These are phyloP conservation scores for Calonectria ilicicola DNA, from an alignment of 2,329 filamentous ascomycete species.

Conservation along the genomic window DNA sequence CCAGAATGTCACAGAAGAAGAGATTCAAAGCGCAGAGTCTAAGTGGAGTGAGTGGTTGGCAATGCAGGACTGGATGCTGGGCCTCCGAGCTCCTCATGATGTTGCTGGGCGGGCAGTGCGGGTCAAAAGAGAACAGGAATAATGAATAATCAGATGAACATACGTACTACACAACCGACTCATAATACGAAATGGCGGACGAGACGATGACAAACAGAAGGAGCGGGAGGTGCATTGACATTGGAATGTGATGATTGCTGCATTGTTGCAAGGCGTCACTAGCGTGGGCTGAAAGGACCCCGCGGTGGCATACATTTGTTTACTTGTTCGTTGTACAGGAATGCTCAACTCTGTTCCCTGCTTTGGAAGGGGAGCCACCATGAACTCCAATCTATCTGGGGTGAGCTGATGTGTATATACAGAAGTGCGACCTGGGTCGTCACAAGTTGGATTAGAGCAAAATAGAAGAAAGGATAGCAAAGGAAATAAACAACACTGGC, in stretches of 20 bases:
- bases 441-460: slow-evolving; percentile 16
- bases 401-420: slow-evolving; percentile 22
- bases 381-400: slow-evolving; percentile 27
- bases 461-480: slow-evolving; percentile 13
- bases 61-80: slow-evolving; percentile 99
- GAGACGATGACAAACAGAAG: neutral
- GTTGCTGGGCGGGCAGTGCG: slow-evolving; percentile 42
- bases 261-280: slow-evolving; percentile 15
- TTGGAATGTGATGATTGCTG: neutral
- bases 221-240: neutral
- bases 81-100: slow-evolving; percentile 74
- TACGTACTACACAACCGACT: neutral
- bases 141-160: neutral
- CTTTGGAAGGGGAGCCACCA: slow-evolving; percentile 2
- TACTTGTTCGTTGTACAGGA: slow-evolving; percentile 4
- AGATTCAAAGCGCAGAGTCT: slow-evolving; percentile 85
- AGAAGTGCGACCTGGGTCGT: slow-evolving; percentile 6
- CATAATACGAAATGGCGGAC: neutral
- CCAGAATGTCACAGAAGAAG: slow-evolving; percentile 79
- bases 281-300: slow-evolving; percentile 8
- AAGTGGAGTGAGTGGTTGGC: slow-evolving; percentile 95
- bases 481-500: slow-evolving; percentile 30
- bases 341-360: slow-evolving; percentile 23
- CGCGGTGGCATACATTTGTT: slow-evolving; percentile 5
- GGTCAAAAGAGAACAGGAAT: slow-evolving; percentile 47